Evolutionary conservation across 768 basidiomycete genomes (phyloP).

Genomic region (Kwoniella dendrophila): DNA sequence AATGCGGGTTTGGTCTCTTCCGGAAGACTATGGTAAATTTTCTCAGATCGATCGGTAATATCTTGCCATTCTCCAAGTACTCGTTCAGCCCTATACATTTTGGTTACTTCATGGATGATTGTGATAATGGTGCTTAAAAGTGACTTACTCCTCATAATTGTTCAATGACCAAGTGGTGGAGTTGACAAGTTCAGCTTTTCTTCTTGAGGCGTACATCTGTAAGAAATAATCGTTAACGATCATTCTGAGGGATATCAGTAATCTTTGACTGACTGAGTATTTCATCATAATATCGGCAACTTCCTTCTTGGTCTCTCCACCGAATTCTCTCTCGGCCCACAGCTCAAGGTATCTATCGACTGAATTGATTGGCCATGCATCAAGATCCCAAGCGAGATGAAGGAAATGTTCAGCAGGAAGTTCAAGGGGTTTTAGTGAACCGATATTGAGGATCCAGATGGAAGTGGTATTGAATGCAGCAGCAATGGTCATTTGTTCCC

Average conservation of each 20-base stretch:
- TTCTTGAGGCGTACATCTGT: constrained; percentile 58
- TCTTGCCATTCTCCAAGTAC: constrained; percentile 62
- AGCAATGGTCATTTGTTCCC: constrained; percentile 72
- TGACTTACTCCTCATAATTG: constrained; percentile 69
- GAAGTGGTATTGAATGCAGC: constrained; percentile 64
- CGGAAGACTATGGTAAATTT: constrained; percentile 64
- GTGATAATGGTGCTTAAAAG: not conserved
- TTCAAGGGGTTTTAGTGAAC: constrained; percentile 74
- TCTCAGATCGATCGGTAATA: constrained; percentile 61
- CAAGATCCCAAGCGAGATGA: constrained; percentile 65
- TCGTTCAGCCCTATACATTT: constrained; percentile 66
- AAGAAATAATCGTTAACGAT: not conserved
- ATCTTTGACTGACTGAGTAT: constrained; percentile 57
- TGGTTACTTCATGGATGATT: constrained; percentile 33
- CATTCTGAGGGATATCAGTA: constrained; percentile 57
- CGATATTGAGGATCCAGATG: constrained; percentile 75
- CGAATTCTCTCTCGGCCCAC: constrained; percentile 72
- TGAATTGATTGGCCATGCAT: constrained; percentile 64
- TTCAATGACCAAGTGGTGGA: constrained; percentile 66
- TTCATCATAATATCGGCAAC: constrained; percentile 62
- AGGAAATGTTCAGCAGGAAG: constrained; percentile 72
- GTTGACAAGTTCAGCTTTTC: constrained; percentile 70
- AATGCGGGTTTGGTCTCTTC: constrained; percentile 63
- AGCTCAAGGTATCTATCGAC: constrained; percentile 61
- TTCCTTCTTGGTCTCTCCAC: constrained; percentile 57